Evolutionary conservation across 192 early-diverging fungal genomes (phyloP).

Genomic region (Coemansia sp.): DNA sequence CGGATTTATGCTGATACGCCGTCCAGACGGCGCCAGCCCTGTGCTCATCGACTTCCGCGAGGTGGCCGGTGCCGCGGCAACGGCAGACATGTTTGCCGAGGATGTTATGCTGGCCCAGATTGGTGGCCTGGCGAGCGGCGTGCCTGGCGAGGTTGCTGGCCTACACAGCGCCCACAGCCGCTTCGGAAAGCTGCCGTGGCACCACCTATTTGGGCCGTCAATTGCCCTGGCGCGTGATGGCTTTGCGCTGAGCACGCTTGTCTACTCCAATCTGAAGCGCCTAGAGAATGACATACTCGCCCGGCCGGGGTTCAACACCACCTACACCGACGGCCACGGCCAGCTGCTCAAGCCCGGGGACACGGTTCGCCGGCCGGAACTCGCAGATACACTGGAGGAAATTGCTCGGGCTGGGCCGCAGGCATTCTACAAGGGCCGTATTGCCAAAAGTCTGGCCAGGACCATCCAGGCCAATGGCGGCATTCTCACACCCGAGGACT

Average conservation of each 20-base stretch:
- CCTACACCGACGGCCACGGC: constrained; percentile 64
- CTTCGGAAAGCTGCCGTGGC: constrained; percentile 84
- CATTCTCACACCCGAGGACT: constrained; percentile 70
- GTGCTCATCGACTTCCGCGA: constrained; percentile 88
- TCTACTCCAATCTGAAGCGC: constrained; percentile 40
- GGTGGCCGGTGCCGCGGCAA: constrained; percentile 66
- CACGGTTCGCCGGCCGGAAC: constrained; percentile 51
- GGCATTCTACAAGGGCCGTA: constrained; percentile 54
- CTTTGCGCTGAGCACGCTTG: constrained; percentile 52
- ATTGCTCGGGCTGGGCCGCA: constrained; percentile 58
- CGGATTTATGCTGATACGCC: constrained; percentile 84
- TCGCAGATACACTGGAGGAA: constrained; percentile 58
- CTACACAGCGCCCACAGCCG: constrained; percentile 69
- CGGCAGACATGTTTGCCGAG: constrained; percentile 72
- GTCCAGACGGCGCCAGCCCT: constrained; percentile 47
- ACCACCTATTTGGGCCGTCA: constrained; percentile 67
- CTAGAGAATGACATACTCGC: constrained; percentile 13
- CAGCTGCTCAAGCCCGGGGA: constrained; percentile 62
- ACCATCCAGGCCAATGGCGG: constrained; percentile 62
- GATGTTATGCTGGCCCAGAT: constrained; percentile 63
- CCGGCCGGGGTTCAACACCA: constrained; percentile 45
- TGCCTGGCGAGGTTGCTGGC: constrained; percentile 88
- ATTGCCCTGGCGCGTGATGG: constrained; percentile 72
- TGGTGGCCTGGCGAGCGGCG: constrained; percentile 68
- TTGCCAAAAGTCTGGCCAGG: constrained; percentile 66